phyloP scores from a whole-genome alignment of 768 basidiomycete genomes.

The Rhizopogon sp. region DNA sequence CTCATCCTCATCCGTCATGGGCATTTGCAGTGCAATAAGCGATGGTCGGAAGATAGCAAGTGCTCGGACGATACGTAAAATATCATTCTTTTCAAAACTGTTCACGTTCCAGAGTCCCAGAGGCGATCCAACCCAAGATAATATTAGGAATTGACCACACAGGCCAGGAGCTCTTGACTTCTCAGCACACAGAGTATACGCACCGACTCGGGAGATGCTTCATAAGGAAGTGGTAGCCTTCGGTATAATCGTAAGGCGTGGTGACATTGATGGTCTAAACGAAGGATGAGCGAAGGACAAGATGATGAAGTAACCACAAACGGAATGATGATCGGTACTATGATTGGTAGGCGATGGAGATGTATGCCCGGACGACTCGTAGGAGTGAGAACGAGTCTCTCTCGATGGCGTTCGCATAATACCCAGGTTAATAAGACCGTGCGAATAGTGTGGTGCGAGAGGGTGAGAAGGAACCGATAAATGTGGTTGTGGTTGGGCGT shows the following conservation, averaged over 20 bases:
- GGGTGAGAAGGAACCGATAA: constrained; percentile 16
- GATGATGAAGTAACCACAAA: constrained; percentile 12
- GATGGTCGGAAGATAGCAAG: constrained; percentile 95
- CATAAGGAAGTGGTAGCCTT: constrained; percentile 97
- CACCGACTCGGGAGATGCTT: constrained; percentile 83
- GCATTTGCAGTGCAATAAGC: constrained; percentile 97
- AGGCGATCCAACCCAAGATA: constrained; percentile 33
- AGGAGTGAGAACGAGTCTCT: constrained; percentile 22
- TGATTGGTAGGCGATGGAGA: constrained; percentile 38
- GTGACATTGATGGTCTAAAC: constrained; percentile 57
- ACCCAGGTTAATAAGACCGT: constrained; percentile 37
- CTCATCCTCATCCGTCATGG: constrained; percentile 92
- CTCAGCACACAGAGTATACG: constrained; percentile 37
- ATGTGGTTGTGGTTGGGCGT: constrained; percentile 22
- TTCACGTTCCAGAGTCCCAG: constrained; percentile 13
- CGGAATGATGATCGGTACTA: constrained; percentile 29
- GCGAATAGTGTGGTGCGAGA: constrained; percentile 42
- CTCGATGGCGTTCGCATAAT: constrained; percentile 24
- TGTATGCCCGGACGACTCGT: constrained; percentile 28
- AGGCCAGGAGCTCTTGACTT: constrained; percentile 36
- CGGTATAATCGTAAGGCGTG: constrained; percentile 88
- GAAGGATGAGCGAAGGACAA: constrained; percentile 35
- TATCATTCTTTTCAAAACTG: constrained; percentile 96
- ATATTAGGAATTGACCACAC: constrained; percentile 29
- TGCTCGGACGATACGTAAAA: constrained; percentile 89